These are phyloP conservation scores for Brassica juncea DNA, from an alignment of 345 rosid species.

Conservation along the genomic window DNA sequence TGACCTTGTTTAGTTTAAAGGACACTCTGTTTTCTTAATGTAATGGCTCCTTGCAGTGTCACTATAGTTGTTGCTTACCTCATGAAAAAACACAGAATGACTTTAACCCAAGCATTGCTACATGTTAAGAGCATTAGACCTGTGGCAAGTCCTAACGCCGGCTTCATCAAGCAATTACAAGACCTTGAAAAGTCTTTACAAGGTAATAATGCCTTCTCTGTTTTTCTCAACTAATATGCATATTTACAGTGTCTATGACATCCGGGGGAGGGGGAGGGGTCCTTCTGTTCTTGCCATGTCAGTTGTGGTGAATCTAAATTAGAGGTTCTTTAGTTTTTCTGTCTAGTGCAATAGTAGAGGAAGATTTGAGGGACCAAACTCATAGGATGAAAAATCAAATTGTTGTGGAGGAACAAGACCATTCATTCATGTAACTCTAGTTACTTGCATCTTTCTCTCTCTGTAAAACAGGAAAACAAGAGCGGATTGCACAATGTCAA, in stretches of 20 bases:
- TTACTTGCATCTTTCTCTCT: conserved; percentile 9
- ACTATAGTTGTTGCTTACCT: conserved; percentile 73
- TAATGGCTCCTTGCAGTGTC: conserved; percentile 47
- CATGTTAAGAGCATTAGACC: conserved; percentile 61
- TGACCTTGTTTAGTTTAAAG: neutral
- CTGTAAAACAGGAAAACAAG: conserved; percentile 29
- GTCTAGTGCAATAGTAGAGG: neutral
- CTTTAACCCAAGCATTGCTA: conserved; percentile 57
- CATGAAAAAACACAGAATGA: conserved; percentile 72
- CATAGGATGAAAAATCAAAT: neutral
- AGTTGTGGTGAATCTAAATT: conserved; percentile 10
- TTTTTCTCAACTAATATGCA: neutral
- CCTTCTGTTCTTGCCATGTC: neutral
- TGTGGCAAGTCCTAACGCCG: conserved; percentile 56
- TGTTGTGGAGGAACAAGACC: conserved; percentile 1
- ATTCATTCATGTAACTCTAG: neutral
- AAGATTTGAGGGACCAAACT: neutral
- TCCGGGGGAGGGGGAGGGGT: neutral
- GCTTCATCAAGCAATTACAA: conserved; percentile 55
- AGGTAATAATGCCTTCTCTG: conserved; percentile 38
- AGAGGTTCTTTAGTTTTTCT: neutral
- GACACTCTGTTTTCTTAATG: neutral
- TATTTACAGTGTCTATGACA: neutral
- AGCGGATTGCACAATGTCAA: conserved; percentile 18
- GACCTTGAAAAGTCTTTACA: conserved; percentile 51